These are phyloP conservation scores for Lipomyces lipofer DNA, from an alignment of 805 yeast species.

Conservation along the genomic window DNA sequence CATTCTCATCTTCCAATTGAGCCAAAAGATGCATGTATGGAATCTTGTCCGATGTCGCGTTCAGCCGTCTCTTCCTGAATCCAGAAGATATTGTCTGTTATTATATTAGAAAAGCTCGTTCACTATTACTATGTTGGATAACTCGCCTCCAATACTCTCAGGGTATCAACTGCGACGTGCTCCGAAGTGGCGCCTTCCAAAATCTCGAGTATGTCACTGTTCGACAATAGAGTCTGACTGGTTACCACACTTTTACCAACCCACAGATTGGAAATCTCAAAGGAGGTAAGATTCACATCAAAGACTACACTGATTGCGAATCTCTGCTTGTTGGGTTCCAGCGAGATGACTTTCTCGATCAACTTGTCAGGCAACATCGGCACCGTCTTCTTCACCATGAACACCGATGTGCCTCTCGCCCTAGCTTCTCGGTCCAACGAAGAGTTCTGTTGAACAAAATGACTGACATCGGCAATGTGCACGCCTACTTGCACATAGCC, in stretches of 20 bases:
- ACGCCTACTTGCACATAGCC: slow-evolving; percentile 77
- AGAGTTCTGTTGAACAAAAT: slow-evolving; percentile 69
- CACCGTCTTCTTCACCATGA: slow-evolving; percentile 72
- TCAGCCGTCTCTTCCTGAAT: slow-evolving; percentile 67
- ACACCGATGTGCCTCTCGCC: slow-evolving; percentile 86
- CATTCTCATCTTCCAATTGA: slow-evolving; percentile 82
- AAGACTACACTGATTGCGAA: slow-evolving; percentile 78
- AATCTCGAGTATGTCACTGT: slow-evolving; percentile 46
- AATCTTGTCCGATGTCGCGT: slow-evolving; percentile 47
- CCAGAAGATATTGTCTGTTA: slow-evolving; percentile 54
- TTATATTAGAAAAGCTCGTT: background rate
- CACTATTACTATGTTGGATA: background rate
- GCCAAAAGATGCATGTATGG: slow-evolving; percentile 65
- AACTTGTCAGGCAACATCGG: slow-evolving; percentile 69
- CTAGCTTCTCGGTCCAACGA: slow-evolving; percentile 83
- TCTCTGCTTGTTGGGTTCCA: slow-evolving; percentile 58
- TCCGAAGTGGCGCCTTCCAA: background rate
- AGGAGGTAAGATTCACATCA: slow-evolving; percentile 69
- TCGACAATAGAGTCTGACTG: slow-evolving; percentile 60
- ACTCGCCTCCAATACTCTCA: background rate
- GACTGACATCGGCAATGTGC: slow-evolving; percentile 79
- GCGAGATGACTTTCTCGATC: slow-evolving; percentile 55
- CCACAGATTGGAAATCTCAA: slow-evolving; percentile 73
- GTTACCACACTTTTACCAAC: slow-evolving; percentile 69
- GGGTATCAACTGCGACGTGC: background rate